Evolutionary conservation across 1,284 basidiomycete species (phyloP).

Genomic region (Sanghuangporus sanghuang): DNA sequence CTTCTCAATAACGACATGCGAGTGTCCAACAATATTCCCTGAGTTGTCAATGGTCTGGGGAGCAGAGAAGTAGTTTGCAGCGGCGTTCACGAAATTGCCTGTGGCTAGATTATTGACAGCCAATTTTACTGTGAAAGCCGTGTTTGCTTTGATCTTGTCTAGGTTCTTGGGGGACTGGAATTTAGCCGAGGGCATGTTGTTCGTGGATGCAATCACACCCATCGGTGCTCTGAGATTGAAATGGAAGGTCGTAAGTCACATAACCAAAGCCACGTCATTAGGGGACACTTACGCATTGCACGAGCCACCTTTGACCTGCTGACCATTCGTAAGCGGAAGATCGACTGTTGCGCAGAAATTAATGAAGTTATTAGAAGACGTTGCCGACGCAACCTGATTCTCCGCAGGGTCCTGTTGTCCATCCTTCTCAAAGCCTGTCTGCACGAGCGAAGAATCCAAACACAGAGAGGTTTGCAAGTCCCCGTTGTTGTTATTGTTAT

Average conservation of each 20-base stretch:
- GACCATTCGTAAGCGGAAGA: constrained; percentile 38
- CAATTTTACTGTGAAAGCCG: constrained; percentile 45
- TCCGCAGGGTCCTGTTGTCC: constrained; percentile 35
- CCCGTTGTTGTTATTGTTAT: not conserved
- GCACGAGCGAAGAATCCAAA: constrained; percentile 42
- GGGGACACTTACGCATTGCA: constrained; percentile 41
- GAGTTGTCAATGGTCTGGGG: constrained; percentile 37
- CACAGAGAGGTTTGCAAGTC: constrained; percentile 30
- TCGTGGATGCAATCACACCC: constrained; percentile 43
- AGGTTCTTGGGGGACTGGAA: constrained; percentile 47
- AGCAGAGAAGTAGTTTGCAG: constrained; percentile 43
- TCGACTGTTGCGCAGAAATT: constrained; percentile 40
- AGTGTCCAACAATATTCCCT: constrained; percentile 48
- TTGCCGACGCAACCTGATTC: constrained; percentile 42
- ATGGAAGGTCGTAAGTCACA: not conserved
- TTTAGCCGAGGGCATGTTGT: constrained; percentile 50
- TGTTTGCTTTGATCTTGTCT: constrained; percentile 39
- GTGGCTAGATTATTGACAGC: constrained; percentile 39
- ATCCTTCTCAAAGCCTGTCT: constrained; percentile 38
- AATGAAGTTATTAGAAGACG: constrained; percentile 48
- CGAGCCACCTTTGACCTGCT: constrained; percentile 44
- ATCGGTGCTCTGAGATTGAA: constrained; percentile 34
- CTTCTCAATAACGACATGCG: constrained; percentile 52
- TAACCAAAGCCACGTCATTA: not conserved
- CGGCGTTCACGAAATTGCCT: constrained; percentile 52